These are phyloP conservation scores for Paramecium octaurelia DNA, from an alignment of 73 alveolate species.

Conservation along the genomic window DNA sequence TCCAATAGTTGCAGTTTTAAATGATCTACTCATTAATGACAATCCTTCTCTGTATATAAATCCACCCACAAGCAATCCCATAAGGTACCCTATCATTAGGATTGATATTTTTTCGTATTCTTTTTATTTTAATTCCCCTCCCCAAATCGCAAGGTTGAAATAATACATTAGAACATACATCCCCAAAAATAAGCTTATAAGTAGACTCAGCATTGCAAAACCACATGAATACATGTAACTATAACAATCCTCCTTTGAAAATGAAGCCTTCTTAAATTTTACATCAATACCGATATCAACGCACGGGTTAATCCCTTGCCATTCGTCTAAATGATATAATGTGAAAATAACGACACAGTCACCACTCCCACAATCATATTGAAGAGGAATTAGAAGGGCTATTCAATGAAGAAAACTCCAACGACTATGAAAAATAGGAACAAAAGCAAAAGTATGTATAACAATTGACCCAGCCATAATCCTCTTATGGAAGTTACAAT, in stretches of 20 bases:
- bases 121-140: slow-evolving; percentile 29
- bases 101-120: not conserved
- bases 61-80: slow-evolving; percentile 11
- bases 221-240: slow-evolving; percentile 13
- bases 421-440: not conserved
- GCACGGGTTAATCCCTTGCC: slow-evolving; percentile 11
- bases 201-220: not conserved
- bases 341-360: not conserved
- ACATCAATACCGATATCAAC: slow-evolving; percentile 1
- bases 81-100: not conserved
- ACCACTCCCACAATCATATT: not conserved
- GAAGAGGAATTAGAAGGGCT: not conserved
- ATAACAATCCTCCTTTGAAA: not conserved
- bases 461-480: not conserved
- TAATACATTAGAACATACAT: not conserved
- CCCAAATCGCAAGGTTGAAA: not conserved
- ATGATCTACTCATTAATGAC: slow-evolving; percentile 33
- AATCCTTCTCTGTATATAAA: slow-evolving; percentile 33
- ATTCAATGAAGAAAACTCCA: not conserved
- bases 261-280: not conserved
- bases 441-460: not conserved
- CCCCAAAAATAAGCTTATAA: not conserved
- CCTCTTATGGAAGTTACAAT: not conserved
- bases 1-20: slow-evolving; percentile 22
- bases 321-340: not conserved